phyloP scores from a whole-genome alignment of 1,284 basidiomycete genomes.

The Meira miltonrushii region DNA sequence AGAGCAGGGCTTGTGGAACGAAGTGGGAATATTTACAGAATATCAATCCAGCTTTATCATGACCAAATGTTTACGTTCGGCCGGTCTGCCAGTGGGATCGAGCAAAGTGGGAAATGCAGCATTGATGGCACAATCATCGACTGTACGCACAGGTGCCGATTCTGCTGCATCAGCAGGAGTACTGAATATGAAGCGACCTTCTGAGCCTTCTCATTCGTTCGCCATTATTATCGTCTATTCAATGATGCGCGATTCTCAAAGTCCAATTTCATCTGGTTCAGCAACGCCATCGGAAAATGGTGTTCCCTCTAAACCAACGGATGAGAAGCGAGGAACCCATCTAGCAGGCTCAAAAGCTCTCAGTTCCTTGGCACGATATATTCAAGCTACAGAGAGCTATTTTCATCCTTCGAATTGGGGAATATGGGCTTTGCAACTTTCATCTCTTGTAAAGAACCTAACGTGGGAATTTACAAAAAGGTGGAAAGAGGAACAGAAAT shows the following conservation, averaged over 20 bases:
- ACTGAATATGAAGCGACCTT: constrained; percentile 70
- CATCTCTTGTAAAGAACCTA: constrained; percentile 76
- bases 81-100: constrained; percentile 64
- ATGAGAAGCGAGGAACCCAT: constrained; percentile 59
- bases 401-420: constrained; percentile 67
- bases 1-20: constrained; percentile 59
- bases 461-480: constrained; percentile 67
- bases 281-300: constrained; percentile 18
- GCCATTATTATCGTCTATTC: constrained; percentile 86
- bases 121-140: constrained; percentile 42
- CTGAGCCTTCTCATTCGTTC: constrained; percentile 68
- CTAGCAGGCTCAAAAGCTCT: constrained; percentile 83
- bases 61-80: constrained; percentile 77
- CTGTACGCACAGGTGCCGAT: constrained; percentile 54
- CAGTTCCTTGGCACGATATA: constrained; percentile 77
- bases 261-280: constrained; percentile 23
- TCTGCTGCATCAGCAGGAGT: constrained; percentile 63
- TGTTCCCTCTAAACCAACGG: constrained; percentile 39
- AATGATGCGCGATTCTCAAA: constrained; percentile 71
- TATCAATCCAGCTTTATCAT: constrained; percentile 79
- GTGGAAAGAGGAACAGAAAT: constrained; percentile 66
- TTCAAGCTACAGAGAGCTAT: constrained; percentile 87
- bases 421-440: constrained; percentile 59
- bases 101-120: constrained; percentile 35
- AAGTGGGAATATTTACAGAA: constrained; percentile 82